A percentile compares a stretch with the other conserved stretches of the same genome.
phyloP scores from a whole-genome alignment of 2,329 filamentous ascomycete genomes.

The Aspergillus novoparasiticus region DNA sequence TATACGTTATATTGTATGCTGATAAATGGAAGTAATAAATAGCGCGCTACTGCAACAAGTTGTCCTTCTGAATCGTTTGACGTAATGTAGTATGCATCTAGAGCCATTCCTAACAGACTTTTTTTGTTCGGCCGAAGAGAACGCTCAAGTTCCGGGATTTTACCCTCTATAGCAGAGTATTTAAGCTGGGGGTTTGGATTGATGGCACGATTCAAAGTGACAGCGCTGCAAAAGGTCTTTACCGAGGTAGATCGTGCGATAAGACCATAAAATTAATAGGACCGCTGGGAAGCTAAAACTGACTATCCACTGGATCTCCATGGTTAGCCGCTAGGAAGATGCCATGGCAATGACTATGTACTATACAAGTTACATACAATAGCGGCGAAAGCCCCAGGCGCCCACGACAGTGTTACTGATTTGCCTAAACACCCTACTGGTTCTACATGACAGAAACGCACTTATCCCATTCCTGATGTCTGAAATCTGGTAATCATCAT shows the following conservation, averaged over 20 bases:
- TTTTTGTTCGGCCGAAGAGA: background rate
- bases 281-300: background rate
- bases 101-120: background rate
- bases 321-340: background rate
- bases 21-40: background rate
- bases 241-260: background rate
- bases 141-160: background rate
- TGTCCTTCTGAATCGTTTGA: background rate
- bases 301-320: background rate
- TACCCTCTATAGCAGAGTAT: background rate
- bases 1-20: background rate
- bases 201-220: background rate
- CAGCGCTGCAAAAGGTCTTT: background rate
- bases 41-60: background rate
- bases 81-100: background rate
- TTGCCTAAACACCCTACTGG: no score
- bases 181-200: background rate
- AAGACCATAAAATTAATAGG: background rate
- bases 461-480: background rate
- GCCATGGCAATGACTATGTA: background rate
- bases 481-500: background rate
- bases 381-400: background rate
- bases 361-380: background rate
- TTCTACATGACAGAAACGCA: background rate
- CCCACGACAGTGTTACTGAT: no score